Percentiles rank a stretch among this genome's conserved stretches.
Evolutionary conservation across 176 grass and related monocot genomes (phyloP).

Genomic region (Raddia guianensis): DNA sequence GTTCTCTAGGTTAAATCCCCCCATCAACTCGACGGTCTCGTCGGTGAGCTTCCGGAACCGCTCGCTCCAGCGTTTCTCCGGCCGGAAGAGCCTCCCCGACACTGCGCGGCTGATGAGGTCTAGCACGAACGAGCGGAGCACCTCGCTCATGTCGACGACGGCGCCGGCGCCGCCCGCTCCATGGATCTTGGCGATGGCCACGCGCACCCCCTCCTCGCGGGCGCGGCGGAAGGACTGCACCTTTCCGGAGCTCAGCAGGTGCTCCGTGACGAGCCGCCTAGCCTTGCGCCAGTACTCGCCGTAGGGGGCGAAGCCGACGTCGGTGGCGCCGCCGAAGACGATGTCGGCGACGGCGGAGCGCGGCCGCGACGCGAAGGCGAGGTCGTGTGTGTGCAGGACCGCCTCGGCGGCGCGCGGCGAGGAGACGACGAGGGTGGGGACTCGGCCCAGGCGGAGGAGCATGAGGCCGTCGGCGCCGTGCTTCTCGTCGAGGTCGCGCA

Average conservation of each 20-base stretch:
- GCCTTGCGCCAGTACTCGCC: constrained; percentile 50
- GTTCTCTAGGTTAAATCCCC: constrained; percentile 50
- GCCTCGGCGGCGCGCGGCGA: constrained; percentile 47
- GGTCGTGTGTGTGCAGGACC: constrained; percentile 56
- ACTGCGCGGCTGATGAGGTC: constrained; percentile 49
- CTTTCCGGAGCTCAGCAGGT: constrained; percentile 39
- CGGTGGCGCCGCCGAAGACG: constrained; percentile 26
- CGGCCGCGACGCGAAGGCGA: constrained; percentile 54
- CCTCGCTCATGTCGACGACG: constrained; percentile 47
- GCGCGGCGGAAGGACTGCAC: not conserved
- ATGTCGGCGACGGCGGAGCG: not conserved
- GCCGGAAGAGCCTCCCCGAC: constrained; percentile 31
- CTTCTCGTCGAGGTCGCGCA: constrained; percentile 20
- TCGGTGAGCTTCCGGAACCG: constrained; percentile 48
- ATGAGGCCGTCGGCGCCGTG: constrained; percentile 38
- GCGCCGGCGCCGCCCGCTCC: not conserved
- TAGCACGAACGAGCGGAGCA: constrained; percentile 38
- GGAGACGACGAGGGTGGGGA: constrained; percentile 49
- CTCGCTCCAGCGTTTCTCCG: constrained; percentile 18
- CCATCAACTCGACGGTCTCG: constrained; percentile 11
- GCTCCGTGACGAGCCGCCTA: constrained; percentile 33
- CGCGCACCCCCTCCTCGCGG: constrained; percentile 25
- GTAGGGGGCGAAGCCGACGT: constrained; percentile 44
- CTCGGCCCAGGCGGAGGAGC: constrained; percentile 57
- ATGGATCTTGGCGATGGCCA: constrained; percentile 11